Evolutionary conservation across 148 eudicot species (phyloP).

Genomic region (Rhododendron simsii): DNA sequence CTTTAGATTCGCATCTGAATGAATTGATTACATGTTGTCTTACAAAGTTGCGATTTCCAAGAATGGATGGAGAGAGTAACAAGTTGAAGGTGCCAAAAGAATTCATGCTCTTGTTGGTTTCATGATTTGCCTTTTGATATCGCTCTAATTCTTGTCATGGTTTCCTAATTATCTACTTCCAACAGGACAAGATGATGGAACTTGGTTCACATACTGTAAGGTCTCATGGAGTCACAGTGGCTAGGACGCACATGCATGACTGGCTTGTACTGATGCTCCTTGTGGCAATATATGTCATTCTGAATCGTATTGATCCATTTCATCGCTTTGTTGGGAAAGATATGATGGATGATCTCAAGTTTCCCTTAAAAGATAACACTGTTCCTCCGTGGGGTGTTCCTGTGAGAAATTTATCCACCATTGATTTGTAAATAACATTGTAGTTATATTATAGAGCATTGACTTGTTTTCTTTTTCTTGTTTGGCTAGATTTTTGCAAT

Average conservation of each 20-base stretch:
- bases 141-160: not conserved
- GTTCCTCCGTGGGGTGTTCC: slow-evolving; percentile 53
- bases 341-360: slow-evolving; percentile 50
- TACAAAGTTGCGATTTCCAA: not conserved
- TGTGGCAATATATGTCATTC: slow-evolving; percentile 23
- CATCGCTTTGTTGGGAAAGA: slow-evolving; percentile 41
- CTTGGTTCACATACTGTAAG: slow-evolving; percentile 31
- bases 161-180: not conserved
- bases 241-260: slow-evolving; percentile 39
- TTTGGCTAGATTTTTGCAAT: slow-evolving; percentile 34
- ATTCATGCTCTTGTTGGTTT: not conserved
- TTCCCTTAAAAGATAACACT: slow-evolving; percentile 43
- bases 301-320: slow-evolving; percentile 40
- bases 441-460: not conserved
- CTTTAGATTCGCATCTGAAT: not conserved
- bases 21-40: not conserved
- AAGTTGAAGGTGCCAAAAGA: not conserved
- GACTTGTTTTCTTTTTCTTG: not conserved
- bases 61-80: not conserved
- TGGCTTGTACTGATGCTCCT: slow-evolving; percentile 46
- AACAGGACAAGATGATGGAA: slow-evolving; percentile 29
- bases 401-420: slow-evolving; percentile 24
- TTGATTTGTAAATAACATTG: too few species aligned
- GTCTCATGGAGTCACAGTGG: slow-evolving; percentile 41
- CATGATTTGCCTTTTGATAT: not conserved